Evolutionary conservation across 2,329 filamentous ascomycete genomes (phyloP), one percentile per base, ranked within the genome.

Genomic region (Colletotrichum sp.): DNA sequence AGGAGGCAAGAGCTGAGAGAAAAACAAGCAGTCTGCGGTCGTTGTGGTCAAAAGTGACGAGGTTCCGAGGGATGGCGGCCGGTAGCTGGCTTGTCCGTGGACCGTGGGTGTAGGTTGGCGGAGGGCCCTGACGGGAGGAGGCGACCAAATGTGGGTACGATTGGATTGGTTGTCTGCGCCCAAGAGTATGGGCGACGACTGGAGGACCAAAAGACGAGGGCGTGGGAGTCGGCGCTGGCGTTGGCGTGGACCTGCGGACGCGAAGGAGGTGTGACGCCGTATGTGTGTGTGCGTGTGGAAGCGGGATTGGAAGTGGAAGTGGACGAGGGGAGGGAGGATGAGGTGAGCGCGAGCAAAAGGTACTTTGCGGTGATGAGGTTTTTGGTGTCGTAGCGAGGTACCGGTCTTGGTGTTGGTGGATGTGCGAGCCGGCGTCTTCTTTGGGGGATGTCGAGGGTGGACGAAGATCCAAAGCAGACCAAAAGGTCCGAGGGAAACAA

Each of bases 51-150:
- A 72, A 74, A 74, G 74, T 69, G 74, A 76, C 70, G 70, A 76
- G 52, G 74, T 74, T 74, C 74, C 74, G 74, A 76, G 74, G 74
- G 74, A 76, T 76, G 65, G 44, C 70, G 64, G 34, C 62, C 29
- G 39, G 69, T 75, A 34, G 57, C 64, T 73, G 25, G 64, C 39
- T 72, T 25, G 73, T 76, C 73, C 63, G 73, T 73, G 70, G 70
- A 52, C 44, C 44, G 44, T 52, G 44, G 44, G 44, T 52, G 44
- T 52, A n/a, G 49, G 44, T 66, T 55, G 63, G 63, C 22, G 73
- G 70, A 65, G 73, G 69, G 63, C 34, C 63, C 63, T 72, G 73
- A 72, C 57, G 73, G 44, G 64, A 55, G 72, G 68, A 76, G 73
- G 63, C 63, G 73, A 69, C 73, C 64, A 73, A 73, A 34, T 63